Evolutionary conservation across 2,329 filamentous ascomycete species (phyloP), one percentile per base, ranked within the genome.

Genomic region (Chrysosporium queenslandicum): DNA sequence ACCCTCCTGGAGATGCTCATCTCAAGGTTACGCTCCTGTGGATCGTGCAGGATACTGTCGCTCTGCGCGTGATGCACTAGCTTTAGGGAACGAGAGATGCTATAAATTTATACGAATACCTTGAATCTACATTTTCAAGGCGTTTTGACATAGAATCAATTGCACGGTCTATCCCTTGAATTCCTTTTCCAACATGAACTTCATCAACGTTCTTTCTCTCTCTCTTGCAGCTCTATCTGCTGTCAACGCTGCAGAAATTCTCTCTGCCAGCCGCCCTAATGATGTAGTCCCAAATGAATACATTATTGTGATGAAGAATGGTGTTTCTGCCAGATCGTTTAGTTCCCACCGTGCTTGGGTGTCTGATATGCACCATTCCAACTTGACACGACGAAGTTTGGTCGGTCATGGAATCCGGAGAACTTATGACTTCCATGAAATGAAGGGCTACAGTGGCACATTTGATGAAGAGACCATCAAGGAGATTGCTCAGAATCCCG

Each of bases 281-380:
- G 49, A 55, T 39, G 34, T 53, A 12, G 34, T 55, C 29, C 50
- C 46, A 20, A 45, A 49, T 30, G 30, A 47, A 9, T 55, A 55
- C 51, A 53, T 55, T 25, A 42, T 55, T 34, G 54, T 55, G 11
- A 53, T 55, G 54, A 55, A 55, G 40, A 40, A 55, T 37, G 46
- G 27, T 9, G 27, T 51, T 41, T 42, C 54, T 5, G 11, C 30
- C 34, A 9, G 18, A 32, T 47, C 48, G 4, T 55, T 55, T n/a
- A 32, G 45, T 37, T 48, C 40, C 16, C 54, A 55, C 39, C 21
- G 46, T 9, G 29, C 42, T 20, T 55, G 54, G 54, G 54, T 41
- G 14, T 29, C 46, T 14, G 40, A 51, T 34, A 27, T 53, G 30
- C 46, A 55, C 29, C 8, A 23, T 23, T 46, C 29, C 39, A 41